Percentiles rank a stretch among this genome's conserved stretches.
Conservation (phyloP, 352 stramenopile genomes). For the Aphanomyces euteiches region DNA sequence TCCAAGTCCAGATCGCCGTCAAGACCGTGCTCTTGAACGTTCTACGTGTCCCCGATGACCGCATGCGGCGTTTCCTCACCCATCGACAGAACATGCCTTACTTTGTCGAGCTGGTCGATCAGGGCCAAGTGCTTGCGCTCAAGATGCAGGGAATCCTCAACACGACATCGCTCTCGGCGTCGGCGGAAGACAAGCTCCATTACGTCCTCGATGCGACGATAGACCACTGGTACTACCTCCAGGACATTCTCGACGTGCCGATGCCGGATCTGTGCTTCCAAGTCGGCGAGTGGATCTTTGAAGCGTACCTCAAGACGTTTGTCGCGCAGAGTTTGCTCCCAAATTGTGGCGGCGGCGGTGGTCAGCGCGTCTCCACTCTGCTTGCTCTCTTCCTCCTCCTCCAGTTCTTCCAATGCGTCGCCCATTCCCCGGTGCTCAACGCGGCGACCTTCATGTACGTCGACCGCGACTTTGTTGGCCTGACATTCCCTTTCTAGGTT, state of each 20-base stretch:
- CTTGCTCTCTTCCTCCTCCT: conserved; percentile 76
- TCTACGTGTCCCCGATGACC: conserved; percentile 66
- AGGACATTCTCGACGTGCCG: conserved; percentile 80
- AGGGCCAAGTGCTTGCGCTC: conserved; percentile 67
- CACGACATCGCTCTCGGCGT: conserved; percentile 36
- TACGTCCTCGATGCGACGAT: conserved; percentile 78
- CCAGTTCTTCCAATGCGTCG: conserved; percentile 62
- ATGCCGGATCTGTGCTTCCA: conserved; percentile 79
- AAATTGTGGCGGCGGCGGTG: conserved; percentile 49
- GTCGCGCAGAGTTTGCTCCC: conserved; percentile 69
- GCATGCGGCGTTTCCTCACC: conserved; percentile 71
- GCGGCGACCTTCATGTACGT: conserved; percentile 69
- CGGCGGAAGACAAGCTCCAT: conserved; percentile 63
- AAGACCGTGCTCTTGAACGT: conserved; percentile 87
- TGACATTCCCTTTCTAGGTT: conserved; percentile 36
- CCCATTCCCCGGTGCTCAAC: conserved; percentile 80
- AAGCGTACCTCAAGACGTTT: conserved; percentile 59
- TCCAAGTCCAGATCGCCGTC: conserved; percentile 81
- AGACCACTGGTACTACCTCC: conserved; percentile 81
- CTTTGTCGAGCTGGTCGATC: conserved; percentile 76
- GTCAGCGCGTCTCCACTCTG: conserved; percentile 66
- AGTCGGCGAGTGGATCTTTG: conserved; percentile 70
- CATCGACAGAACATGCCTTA: conserved; percentile 70
- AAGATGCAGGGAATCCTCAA: conserved; percentile 75
- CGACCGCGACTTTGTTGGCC: neutral